Evolutionary conservation across 257 asterid genomes (phyloP).

Genomic region (Leptodermis oblonga): DNA sequence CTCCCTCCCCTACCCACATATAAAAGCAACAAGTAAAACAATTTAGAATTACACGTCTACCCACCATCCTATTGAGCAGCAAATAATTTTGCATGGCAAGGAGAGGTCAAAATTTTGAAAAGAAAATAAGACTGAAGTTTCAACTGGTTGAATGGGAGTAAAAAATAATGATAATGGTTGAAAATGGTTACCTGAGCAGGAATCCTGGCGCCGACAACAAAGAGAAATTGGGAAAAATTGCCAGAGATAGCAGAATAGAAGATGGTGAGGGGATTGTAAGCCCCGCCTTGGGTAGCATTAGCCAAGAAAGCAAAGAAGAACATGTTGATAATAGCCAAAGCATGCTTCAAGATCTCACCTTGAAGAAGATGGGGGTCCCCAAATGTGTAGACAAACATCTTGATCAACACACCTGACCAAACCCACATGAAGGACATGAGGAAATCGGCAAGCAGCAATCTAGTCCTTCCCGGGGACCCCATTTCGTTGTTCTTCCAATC

Average conservation of each 20-base stretch:
- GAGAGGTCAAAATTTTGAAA: background rate
- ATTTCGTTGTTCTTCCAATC: background rate
- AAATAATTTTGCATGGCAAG: background rate
- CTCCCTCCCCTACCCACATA: background rate
- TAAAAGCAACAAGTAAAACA: too few relatives aligned
- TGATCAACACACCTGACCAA: conserved; percentile 66
- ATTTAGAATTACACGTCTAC: background rate
- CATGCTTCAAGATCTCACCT: conserved; percentile 50
- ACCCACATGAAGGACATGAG: conserved; percentile 76
- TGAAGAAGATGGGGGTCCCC: conserved; percentile 37
- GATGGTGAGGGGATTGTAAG: conserved; percentile 78
- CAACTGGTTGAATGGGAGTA: background rate
- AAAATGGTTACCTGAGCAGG: conserved; percentile 41
- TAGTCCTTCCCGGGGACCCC: conserved; percentile 22
- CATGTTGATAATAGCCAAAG: conserved; percentile 43
- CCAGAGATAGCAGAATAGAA: conserved; percentile 65
- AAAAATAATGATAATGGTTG: too few relatives aligned
- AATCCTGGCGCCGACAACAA: conserved; percentile 42
- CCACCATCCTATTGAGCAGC: background rate
- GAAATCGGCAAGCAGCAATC: conserved; percentile 63
- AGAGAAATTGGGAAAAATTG: conserved; percentile 40
- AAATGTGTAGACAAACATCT: conserved; percentile 50
- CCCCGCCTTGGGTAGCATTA: conserved; percentile 53
- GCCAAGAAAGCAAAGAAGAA: conserved; percentile 56
- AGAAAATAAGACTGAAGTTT: background rate